Evolutionary conservation across 1,284 basidiomycete genomes (phyloP), one percentile per base, ranked within the genome.

Genomic region (Moesziomyces globuligerus): DNA sequence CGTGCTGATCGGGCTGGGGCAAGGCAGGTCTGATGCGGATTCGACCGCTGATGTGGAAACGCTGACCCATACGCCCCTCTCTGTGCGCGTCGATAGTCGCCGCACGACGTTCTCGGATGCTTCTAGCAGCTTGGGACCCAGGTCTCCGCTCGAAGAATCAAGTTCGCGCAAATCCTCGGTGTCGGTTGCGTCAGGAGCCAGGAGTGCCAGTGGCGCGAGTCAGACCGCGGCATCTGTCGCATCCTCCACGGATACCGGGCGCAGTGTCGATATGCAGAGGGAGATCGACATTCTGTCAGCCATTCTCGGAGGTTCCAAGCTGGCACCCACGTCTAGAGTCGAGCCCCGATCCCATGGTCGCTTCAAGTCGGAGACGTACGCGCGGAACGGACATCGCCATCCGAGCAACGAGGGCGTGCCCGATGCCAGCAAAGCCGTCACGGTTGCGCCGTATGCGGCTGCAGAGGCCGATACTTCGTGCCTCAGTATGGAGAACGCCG

Each of bases 281-380:
- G 75, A 77, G 52, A 69, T 75, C n/a, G 75, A 77, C 49, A 77
- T 77, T 37, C 32, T 77, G 8, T 64, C 73, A 15, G 62, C 70
- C 40, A 74, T 77, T 45, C 58, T 77, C 1, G 72, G 74, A 3
- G 58, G 60, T 4, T 37, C 61, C 3, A 66, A 44, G 26, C 36
- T 58, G 7, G 48, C 42, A 15, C 21, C 60, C 9, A 29, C 37
- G 8, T 41, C 65, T 26, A 38, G 34, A 9, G 18, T 26, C 8
- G 54, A 51, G 4, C n/a, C 24, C 21, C 32, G 69, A 18, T 59
- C 51, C 18, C 62, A 66, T 25, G 51, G 56, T 11, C 62, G 62
- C 11, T 66, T 59, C 34, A 50, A 64, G 24, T 62, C 58, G 3
- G 56, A 60, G n/a, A 44, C 60, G 32, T 59, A 58, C 20, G 36